Percentiles rank a stretch among this genome's conserved stretches.
phyloP scores from a whole-genome alignment of 345 rosid genomes.

The Turnera subulata region DNA sequence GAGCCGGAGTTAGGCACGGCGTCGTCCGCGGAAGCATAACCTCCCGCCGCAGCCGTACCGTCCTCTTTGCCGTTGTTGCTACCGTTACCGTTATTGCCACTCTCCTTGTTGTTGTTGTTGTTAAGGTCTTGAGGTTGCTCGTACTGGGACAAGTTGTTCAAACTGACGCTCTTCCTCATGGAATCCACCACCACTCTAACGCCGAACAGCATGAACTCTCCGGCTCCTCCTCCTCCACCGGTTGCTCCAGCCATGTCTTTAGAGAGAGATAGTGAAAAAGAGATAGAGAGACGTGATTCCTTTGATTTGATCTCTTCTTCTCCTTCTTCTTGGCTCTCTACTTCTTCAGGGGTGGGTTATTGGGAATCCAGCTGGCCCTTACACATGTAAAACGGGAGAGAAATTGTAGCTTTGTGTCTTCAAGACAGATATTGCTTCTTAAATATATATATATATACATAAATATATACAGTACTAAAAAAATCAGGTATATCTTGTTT shows the following conservation, averaged over 20 bases:
- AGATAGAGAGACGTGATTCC: constrained; percentile 2
- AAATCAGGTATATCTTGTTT: too few species aligned
- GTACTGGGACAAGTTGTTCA: constrained; percentile 79
- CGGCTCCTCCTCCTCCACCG: constrained; percentile 24
- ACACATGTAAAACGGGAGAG: too few species aligned
- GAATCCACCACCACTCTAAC: constrained; percentile 88
- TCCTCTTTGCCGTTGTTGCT: constrained; percentile 13
- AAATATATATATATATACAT: too few species aligned
- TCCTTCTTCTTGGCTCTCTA: too few species aligned
- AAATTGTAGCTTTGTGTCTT: too few species aligned
- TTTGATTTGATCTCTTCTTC: not conserved
- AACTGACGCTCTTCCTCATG: constrained; percentile 86
- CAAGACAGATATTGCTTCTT: too few species aligned
- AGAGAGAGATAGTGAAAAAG: too few species aligned
- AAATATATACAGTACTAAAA: too few species aligned
- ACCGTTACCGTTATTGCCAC: not conserved
- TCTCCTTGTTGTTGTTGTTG: not conserved
- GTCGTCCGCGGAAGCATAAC: constrained; percentile 84
- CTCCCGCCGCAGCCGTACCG: constrained; percentile 22
- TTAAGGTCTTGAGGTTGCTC: constrained; percentile 37
- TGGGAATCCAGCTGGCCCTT: too few species aligned
- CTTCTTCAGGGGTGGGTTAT: too few species aligned
- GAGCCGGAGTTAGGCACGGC: constrained; percentile 46
- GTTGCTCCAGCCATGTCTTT: constrained; percentile 23
- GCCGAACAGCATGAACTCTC: constrained; percentile 87